Evolutionary conservation across 2,329 filamentous ascomycete species (phyloP), one percentile per base, ranked within the genome.

Genomic region (Aureobasidium sp.): DNA sequence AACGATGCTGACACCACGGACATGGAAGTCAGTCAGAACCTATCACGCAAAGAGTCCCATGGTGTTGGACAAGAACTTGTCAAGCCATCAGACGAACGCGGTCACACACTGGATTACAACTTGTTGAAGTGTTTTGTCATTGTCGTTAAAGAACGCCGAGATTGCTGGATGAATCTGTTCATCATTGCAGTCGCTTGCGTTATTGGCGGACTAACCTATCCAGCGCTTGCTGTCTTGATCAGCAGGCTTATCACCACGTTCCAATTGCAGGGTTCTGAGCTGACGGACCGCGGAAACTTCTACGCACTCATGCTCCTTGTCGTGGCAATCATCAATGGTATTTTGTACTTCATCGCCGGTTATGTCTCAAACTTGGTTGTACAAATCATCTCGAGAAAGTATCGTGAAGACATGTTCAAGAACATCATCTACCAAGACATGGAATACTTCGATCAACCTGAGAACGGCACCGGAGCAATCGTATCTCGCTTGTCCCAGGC

Each of bases 171-270:
- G 81, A 86, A 85, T 1, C 76, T 96, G 43, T 84, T 95, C 72
- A 90, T 85, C 71, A 79, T 95, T 49, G 89, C 95, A 66, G 84
- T 79, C 42, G 84, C 83, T 3, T 95, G 95, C 78, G 96, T 96
- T 64, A 88, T 87, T 62, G 92, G 91, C 71, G 87, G 85, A 62
- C 25, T 40, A 90, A 87, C 57, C 90, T 45, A 95, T 70, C 89
- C 89, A 13, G 84, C 81, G 0, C 82, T 86, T 68, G 82, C 88
- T 64, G 83, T 96, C 65, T 87, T 97, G 74, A 94, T 96, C 68
- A 87, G 91, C 68, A 95, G 96, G 73, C 83, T 90, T 61, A 92
- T 97, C 72, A 82, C 84, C 62, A 83, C 85, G 8, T 79, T 94
- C 13, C 83, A 86, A 7, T 75, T 86, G n/a, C 82, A 79, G 25